phyloP scores from a whole-genome alignment of 2,329 filamentous ascomycete species.

The Alternaria burnsii region DNA sequence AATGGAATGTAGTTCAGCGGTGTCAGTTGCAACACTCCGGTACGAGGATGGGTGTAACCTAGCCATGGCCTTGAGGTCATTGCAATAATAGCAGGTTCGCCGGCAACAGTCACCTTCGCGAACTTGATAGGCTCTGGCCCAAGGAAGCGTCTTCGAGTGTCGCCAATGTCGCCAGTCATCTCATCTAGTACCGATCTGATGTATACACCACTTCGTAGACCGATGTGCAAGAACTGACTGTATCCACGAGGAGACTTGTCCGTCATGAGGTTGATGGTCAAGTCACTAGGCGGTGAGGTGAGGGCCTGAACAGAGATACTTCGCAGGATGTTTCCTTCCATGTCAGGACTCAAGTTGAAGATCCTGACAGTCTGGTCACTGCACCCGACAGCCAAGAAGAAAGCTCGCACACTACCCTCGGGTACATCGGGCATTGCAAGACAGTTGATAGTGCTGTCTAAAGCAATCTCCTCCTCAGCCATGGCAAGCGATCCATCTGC shows the following conservation, averaged over 20 bases:
- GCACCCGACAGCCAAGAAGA: constrained; percentile 94
- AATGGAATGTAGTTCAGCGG: constrained; percentile 87
- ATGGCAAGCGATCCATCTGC: constrained; percentile 88
- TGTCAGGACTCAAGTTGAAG: constrained; percentile 86
- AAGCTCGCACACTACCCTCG: constrained; percentile 85
- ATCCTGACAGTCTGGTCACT: constrained; percentile 97
- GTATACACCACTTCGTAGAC: constrained; percentile 94
- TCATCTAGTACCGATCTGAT: constrained; percentile 94
- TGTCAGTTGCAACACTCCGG: constrained; percentile 88
- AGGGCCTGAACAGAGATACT: constrained; percentile 94
- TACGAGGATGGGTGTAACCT: constrained; percentile 88
- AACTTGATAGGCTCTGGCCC: constrained; percentile 90
- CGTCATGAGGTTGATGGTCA: constrained; percentile 94
- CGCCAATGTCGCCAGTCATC: constrained; percentile 91
- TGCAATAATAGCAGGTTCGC: constrained; percentile 84
- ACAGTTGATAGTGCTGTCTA: constrained; percentile 94
- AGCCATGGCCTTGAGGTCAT: constrained; percentile 96
- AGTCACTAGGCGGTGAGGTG: constrained; percentile 85
- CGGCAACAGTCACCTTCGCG: constrained; percentile 88
- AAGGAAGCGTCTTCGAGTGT: constrained; percentile 92
- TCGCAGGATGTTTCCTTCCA: constrained; percentile 72
- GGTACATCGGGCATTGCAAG: constrained; percentile 94
- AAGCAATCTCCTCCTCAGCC: constrained; percentile 91
- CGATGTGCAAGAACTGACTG: constrained; percentile 94
- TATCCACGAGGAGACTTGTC: constrained; percentile 90